These are phyloP conservation scores for Aspergillus novofumigatus DNA, from an alignment of 2,329 filamentous ascomycete species.

Conservation along the genomic window DNA sequence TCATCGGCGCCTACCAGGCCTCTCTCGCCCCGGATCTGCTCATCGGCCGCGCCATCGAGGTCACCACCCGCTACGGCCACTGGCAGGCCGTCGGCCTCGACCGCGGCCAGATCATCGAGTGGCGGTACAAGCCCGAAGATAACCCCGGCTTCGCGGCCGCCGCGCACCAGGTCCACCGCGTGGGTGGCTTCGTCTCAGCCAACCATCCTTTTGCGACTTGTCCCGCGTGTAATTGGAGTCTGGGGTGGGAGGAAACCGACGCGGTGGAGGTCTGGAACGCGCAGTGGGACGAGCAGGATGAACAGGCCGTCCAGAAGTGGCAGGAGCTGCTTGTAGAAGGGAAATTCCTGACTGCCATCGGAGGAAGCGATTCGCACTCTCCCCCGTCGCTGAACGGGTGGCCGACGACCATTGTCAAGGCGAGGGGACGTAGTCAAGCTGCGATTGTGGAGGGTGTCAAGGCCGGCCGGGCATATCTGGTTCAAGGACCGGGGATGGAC, in stretches of 20 bases:
- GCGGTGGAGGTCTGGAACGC: neutral
- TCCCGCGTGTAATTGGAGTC: neutral
- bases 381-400: neutral
- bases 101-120: constrained; percentile 7
- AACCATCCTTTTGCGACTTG: neutral
- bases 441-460: neutral
- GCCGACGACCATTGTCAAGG: neutral
- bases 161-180: neutral
- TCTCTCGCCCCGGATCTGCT: constrained; percentile 14
- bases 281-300: neutral
- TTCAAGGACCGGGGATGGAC: neutral
- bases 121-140: neutral
- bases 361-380: neutral
- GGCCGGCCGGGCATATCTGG: neutral
- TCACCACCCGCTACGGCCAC: constrained; percentile 20
- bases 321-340: neutral
- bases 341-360: neutral
- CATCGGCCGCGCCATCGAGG: constrained; percentile 20
- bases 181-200: neutral
- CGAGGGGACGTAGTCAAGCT: neutral
- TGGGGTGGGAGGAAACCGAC: neutral
- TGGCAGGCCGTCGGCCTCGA: constrained; percentile 22
- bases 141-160: neutral
- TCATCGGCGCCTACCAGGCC: constrained; percentile 13
- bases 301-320: neutral